Evolutionary conservation across 768 basidiomycete species (phyloP).

Genomic region (Vishniacozyma victoriae): DNA sequence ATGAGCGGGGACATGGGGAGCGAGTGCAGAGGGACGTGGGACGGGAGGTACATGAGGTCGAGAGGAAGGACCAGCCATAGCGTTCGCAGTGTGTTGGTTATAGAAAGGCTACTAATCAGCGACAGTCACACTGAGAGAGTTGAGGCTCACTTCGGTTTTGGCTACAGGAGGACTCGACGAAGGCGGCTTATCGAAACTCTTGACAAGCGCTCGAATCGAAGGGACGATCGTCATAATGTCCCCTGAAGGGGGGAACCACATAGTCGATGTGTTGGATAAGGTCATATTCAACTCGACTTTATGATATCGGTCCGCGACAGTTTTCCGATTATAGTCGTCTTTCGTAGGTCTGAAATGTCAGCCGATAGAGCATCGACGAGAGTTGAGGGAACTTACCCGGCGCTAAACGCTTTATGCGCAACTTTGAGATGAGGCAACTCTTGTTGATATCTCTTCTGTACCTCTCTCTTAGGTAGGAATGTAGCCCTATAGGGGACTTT

Average conservation of each 20-base stretch:
- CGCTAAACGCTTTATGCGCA: background rate
- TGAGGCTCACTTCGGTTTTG: background rate
- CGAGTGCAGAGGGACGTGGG: too few species aligned
- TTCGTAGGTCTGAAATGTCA: background rate
- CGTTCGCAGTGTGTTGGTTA: background rate
- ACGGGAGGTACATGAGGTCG: background rate
- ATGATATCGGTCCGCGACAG: too few species aligned
- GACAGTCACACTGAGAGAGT: background rate
- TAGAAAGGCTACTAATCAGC: background rate
- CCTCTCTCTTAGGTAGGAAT: too few species aligned
- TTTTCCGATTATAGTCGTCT: slow-evolving; percentile 1
- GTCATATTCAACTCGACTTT: too few species aligned
- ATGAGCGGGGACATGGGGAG: background rate
- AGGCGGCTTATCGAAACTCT: background rate
- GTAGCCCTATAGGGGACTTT: too few species aligned
- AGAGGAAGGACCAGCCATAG: background rate
- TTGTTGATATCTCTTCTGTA: background rate
- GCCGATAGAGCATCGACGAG: background rate
- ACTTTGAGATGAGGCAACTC: background rate
- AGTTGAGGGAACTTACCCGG: background rate
- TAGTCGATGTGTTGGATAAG: too few species aligned
- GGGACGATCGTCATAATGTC: too few species aligned
- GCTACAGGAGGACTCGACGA: background rate
- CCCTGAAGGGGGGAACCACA: too few species aligned
- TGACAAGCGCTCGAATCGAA: too few species aligned